Percentiles rank a stretch among this genome's conserved stretches.
Evolutionary conservation across 768 basidiomycete species (phyloP).

Genomic region (Cyclocybe cylindracea): DNA sequence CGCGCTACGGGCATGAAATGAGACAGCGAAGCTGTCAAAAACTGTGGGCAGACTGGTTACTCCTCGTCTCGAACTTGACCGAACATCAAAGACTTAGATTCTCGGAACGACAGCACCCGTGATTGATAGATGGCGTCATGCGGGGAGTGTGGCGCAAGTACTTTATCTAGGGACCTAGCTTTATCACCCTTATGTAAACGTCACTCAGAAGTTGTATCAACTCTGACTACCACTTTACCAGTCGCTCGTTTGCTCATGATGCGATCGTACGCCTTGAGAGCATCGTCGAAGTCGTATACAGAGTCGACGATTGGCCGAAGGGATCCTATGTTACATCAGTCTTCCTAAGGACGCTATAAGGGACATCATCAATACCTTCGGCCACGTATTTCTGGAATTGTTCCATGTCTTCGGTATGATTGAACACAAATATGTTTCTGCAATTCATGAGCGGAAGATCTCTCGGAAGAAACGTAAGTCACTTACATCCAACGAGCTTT

Average conservation of each 20-base stretch:
- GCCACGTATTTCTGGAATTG: conserved; percentile 34
- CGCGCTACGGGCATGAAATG: too few relatives aligned
- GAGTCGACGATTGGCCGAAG: conserved; percentile 61
- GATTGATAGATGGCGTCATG: too few relatives aligned
- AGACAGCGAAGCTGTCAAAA: too few relatives aligned
- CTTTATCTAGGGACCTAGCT: too few relatives aligned
- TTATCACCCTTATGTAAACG: not conserved
- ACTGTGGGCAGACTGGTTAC: too few relatives aligned
- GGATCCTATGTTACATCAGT: conserved; percentile 33
- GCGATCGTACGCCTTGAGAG: conserved; percentile 59
- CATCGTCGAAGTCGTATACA: conserved; percentile 55
- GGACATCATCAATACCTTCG: conserved; percentile 34
- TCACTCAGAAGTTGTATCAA: conserved; percentile 24
- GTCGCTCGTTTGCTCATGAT: conserved; percentile 52
- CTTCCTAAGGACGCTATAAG: not conserved
- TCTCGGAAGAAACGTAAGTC: not conserved
- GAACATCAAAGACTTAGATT: too few relatives aligned
- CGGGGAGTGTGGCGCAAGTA: too few relatives aligned
- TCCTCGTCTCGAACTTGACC: too few relatives aligned
- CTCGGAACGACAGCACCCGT: too few relatives aligned
- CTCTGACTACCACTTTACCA: conserved; percentile 68
- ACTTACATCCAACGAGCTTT: conserved; percentile 47
- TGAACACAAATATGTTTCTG: conserved; percentile 26
- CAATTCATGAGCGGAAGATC: not conserved
- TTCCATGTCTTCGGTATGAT: conserved; percentile 31